phyloP scores from a whole-genome alignment of 1,284 basidiomycete species.

The Puccinia triticina region DNA sequence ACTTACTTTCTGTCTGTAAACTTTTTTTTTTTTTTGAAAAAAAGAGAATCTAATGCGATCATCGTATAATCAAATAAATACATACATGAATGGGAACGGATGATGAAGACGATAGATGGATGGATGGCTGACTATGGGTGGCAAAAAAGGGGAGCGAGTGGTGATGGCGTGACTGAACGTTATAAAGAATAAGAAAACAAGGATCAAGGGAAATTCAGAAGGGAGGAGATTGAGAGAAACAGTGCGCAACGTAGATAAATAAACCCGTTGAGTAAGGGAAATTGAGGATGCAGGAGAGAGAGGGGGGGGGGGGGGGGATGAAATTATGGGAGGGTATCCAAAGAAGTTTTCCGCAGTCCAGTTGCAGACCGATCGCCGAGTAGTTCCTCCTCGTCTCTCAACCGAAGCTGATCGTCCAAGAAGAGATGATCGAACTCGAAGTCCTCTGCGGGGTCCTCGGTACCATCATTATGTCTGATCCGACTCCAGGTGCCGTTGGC shows the following conservation, averaged over 20 bases:
- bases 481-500: conserved; percentile 45
- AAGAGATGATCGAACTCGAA: conserved; percentile 26
- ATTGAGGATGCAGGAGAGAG: neutral
- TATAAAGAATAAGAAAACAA: too few species aligned
- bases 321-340: neutral
- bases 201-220: neutral
- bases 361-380: neutral
- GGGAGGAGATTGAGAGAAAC: neutral
- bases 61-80: neutral
- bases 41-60: neutral
- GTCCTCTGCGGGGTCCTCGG: conserved; percentile 6
- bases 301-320: neutral
- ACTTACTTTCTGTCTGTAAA: too few species aligned
- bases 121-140: neutral
- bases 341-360: neutral
- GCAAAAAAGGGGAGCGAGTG: neutral
- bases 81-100: neutral
- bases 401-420: conserved; percentile 8
- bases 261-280: neutral
- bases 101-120: neutral
- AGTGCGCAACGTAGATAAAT: neutral
- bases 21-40: too few species aligned
- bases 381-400: conserved; percentile 8
- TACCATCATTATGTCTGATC: neutral
- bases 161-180: too few species aligned